Conservation (phyloP, 2,329 filamentous ascomycete species). For the Aspergillus bombycis region DNA sequence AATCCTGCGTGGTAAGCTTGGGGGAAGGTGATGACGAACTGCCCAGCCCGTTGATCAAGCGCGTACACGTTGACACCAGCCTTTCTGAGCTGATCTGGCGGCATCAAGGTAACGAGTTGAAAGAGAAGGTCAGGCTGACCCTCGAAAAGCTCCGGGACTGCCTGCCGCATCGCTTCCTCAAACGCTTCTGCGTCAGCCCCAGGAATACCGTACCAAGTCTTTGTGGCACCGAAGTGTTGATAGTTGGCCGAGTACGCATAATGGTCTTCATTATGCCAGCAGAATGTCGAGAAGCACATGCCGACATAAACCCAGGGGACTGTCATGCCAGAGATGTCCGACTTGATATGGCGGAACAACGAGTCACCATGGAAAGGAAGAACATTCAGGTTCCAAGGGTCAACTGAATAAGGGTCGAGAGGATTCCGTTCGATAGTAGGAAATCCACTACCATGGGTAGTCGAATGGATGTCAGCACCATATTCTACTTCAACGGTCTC, state of each 20-base stretch:
- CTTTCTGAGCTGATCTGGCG: slow-evolving; percentile 88
- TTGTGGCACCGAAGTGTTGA: slow-evolving; percentile 96
- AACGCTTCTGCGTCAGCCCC: slow-evolving; percentile 93
- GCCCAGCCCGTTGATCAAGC: slow-evolving; percentile 91
- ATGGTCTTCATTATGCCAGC: slow-evolving; percentile 99
- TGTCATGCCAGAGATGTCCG: slow-evolving; percentile 98
- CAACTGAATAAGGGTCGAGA: slow-evolving; percentile 79
- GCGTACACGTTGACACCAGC: slow-evolving; percentile 92
- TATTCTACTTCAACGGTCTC: slow-evolving; percentile 98
- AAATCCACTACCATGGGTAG: slow-evolving; percentile 95
- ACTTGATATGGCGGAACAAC: slow-evolving; percentile 94
- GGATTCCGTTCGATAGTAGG: slow-evolving; percentile 92
- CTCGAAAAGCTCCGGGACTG: slow-evolving; percentile 94
- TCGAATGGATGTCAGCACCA: slow-evolving; percentile 96
- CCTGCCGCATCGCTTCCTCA: slow-evolving; percentile 90
- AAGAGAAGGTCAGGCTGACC: slow-evolving; percentile 95
- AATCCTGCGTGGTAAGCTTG: slow-evolving; percentile 98
- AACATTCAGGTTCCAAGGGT: slow-evolving; percentile 95
- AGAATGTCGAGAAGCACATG: slow-evolving; percentile 99
- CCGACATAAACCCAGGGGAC: slow-evolving; percentile 99
- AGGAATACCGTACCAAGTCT: slow-evolving; percentile 98
- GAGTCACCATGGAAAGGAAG: slow-evolving; percentile 89
- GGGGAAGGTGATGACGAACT: slow-evolving; percentile 95
- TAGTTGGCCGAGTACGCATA: slow-evolving; percentile 98
- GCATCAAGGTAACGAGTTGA: slow-evolving; percentile 93